Conservation (phyloP, 2,329 filamentous ascomycete genomes). For the Metarhizium anisopliae region DNA sequence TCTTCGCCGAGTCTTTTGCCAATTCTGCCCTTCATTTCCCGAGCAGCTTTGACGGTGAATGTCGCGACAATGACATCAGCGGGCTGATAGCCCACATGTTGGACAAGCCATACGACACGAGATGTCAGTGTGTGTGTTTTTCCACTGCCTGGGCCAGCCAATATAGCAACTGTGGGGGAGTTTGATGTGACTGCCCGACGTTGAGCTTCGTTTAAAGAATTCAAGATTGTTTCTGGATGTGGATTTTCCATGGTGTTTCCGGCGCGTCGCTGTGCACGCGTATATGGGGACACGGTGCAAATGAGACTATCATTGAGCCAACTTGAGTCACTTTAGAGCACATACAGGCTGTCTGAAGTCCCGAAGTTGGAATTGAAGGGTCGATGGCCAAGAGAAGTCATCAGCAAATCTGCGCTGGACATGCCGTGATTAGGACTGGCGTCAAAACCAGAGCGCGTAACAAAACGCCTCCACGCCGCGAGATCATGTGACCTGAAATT, state of each 20-base stretch:
- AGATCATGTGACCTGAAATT: slow-evolving; percentile 9
- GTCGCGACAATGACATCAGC: slow-evolving; percentile 91
- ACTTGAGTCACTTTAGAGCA: not conserved
- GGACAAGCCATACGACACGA: slow-evolving; percentile 81
- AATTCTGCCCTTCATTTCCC: slow-evolving; percentile 87
- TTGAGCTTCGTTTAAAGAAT: slow-evolving; percentile 46
- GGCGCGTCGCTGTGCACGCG: slow-evolving; percentile 8
- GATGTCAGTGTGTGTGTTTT: slow-evolving; percentile 95
- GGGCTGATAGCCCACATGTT: slow-evolving; percentile 61
- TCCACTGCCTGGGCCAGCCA: slow-evolving; percentile 63
- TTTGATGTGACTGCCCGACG: slow-evolving; percentile 44
- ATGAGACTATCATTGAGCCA: not conserved
- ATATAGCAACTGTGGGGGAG: slow-evolving; percentile 51
- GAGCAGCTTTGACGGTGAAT: slow-evolving; percentile 91
- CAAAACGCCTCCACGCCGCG: slow-evolving; percentile 7
- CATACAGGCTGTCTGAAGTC: not conserved
- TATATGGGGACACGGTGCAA: slow-evolving; percentile 4
- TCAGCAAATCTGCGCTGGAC: not conserved
- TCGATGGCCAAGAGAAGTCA: not conserved
- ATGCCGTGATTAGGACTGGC: not conserved
- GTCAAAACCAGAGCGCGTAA: not conserved
- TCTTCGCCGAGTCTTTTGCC: slow-evolving; percentile 70
- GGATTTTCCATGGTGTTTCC: slow-evolving; percentile 16
- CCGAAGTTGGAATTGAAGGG: not conserved
- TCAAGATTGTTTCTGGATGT: slow-evolving; percentile 28